Evolutionary conservation across 2,329 filamentous ascomycete genomes (phyloP).

Genomic region (Neonectria sp.): DNA sequence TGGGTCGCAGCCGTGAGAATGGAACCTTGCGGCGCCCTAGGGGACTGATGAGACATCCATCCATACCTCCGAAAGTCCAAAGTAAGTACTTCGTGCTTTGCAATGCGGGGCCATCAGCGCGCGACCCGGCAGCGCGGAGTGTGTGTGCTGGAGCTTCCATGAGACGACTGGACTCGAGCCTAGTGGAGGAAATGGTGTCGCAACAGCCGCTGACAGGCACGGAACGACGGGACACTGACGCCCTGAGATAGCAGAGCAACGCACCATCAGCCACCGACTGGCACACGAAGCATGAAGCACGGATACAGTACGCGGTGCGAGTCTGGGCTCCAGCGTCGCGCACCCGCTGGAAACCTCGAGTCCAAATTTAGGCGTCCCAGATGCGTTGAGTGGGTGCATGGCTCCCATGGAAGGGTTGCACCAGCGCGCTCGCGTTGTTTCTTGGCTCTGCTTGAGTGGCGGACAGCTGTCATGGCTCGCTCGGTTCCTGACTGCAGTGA

Average conservation of each 20-base stretch:
- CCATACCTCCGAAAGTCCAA: neutral
- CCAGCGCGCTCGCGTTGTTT: neutral
- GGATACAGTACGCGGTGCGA: neutral
- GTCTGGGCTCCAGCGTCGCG: neutral
- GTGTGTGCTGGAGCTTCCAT: neutral
- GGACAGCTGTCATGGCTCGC: conserved; percentile 33
- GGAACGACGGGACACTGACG: conserved; percentile 9
- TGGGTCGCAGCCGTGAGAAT: conserved; percentile 16
- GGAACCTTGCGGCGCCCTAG: conserved; percentile 19
- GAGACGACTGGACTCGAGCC: conserved; percentile 3
- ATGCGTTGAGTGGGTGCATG: conserved; percentile 29
- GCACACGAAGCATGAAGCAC: neutral
- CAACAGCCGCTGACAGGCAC: conserved; percentile 31
- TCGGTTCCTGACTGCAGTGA: conserved; percentile 28
- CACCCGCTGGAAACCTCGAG: neutral
- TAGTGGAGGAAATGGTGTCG: conserved; percentile 19
- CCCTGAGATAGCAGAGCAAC: neutral
- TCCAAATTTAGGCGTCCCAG: conserved; percentile 8
- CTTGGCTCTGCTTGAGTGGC: conserved; percentile 1
- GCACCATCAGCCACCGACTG: conserved; percentile 3
- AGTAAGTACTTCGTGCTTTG: conserved; percentile 6
- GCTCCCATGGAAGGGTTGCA: conserved; percentile 14
- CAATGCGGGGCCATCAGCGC: conserved; percentile 23
- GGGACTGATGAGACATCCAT: neutral
- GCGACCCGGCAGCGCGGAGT: conserved; percentile 17